Evolutionary conservation across 352 stramenopile species (phyloP).

Genomic region (Aphanomyces invadans): DNA sequence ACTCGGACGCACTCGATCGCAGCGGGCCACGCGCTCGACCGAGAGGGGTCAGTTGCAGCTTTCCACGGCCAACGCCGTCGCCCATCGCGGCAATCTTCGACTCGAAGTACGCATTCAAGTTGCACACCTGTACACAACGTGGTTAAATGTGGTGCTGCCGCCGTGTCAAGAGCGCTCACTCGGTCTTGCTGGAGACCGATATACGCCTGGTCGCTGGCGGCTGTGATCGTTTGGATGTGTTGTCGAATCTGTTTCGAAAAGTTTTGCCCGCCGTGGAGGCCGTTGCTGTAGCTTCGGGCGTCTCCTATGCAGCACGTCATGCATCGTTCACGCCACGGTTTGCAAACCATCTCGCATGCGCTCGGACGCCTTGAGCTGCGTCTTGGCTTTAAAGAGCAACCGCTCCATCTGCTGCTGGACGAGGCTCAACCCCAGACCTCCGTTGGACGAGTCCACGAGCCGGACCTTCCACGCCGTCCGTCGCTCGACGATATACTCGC

Average conservation of each 20-base stretch:
- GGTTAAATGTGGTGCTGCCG: too few species aligned
- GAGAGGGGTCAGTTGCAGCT: background rate
- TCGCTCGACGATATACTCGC: constrained; percentile 66
- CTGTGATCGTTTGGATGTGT: constrained; percentile 43
- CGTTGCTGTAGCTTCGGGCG: constrained; percentile 35
- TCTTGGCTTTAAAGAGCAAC: constrained; percentile 59
- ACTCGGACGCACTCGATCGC: background rate
- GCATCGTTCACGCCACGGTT: too few species aligned
- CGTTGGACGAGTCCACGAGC: constrained; percentile 61
- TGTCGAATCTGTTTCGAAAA: constrained; percentile 48
- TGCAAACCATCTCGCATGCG: constrained; percentile 59
- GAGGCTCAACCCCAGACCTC: constrained; percentile 48
- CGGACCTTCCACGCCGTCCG: constrained; percentile 58
- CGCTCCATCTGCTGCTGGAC: constrained; percentile 77
- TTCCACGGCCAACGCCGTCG: background rate
- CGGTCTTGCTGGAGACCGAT: constrained; percentile 36
- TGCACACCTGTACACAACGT: constrained; percentile 28
- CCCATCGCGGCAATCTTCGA: constrained; percentile 42
- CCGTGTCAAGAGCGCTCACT: background rate
- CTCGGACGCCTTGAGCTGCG: constrained; percentile 65
- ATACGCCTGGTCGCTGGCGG: constrained; percentile 40
- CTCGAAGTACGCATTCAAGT: constrained; percentile 38
- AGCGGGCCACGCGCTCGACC: background rate
- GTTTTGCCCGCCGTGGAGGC: constrained; percentile 38
- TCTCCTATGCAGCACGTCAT: too few species aligned